These are phyloP conservation scores for Cladosporium sp. DNA, from an alignment of 2,329 filamentous ascomycete species.

Conservation along the genomic window DNA sequence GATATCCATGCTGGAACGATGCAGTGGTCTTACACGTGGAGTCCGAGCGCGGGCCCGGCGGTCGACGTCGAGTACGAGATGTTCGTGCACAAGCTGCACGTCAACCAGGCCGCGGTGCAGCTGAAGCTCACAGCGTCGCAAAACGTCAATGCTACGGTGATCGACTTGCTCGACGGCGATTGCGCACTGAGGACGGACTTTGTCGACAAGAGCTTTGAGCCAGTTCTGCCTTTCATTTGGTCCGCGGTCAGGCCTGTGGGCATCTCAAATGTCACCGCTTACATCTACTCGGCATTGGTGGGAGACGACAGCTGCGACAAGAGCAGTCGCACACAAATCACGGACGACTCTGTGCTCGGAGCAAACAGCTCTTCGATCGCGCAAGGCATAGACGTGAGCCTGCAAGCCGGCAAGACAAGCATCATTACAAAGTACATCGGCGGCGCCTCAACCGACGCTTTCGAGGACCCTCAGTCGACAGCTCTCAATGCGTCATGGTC, in stretches of 20 bases:
- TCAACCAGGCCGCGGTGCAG: constrained; percentile 64
- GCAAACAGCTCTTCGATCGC: constrained; percentile 66
- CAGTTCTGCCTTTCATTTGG: constrained; percentile 58
- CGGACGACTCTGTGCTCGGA: constrained; percentile 52
- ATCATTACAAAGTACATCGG: constrained; percentile 69
- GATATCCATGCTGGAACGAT: constrained; percentile 65
- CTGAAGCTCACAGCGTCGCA: constrained; percentile 59
- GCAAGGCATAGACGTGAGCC: constrained; percentile 57
- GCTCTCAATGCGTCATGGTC: constrained; percentile 58
- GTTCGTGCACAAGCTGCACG: constrained; percentile 64
- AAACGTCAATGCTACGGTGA: constrained; percentile 59
- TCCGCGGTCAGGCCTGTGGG: constrained; percentile 65
- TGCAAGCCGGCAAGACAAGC: constrained; percentile 56
- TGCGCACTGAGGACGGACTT: constrained; percentile 67
- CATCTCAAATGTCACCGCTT: constrained; percentile 64
- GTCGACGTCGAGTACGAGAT: constrained; percentile 67
- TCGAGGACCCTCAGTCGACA: constrained; percentile 56
- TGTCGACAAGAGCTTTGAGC: constrained; percentile 57
- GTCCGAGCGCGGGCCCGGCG: constrained; percentile 50
- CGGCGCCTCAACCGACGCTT: constrained; percentile 68
- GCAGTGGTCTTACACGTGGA: constrained; percentile 69
- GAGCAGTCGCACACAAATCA: constrained; percentile 47
- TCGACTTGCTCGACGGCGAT: constrained; percentile 68
- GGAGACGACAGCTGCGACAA: constrained; percentile 44
- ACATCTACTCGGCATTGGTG: constrained; percentile 55